Base-by-base conservation (phyloP, 1,284 basidiomycete species). In the Ustilago sp. region DNA sequence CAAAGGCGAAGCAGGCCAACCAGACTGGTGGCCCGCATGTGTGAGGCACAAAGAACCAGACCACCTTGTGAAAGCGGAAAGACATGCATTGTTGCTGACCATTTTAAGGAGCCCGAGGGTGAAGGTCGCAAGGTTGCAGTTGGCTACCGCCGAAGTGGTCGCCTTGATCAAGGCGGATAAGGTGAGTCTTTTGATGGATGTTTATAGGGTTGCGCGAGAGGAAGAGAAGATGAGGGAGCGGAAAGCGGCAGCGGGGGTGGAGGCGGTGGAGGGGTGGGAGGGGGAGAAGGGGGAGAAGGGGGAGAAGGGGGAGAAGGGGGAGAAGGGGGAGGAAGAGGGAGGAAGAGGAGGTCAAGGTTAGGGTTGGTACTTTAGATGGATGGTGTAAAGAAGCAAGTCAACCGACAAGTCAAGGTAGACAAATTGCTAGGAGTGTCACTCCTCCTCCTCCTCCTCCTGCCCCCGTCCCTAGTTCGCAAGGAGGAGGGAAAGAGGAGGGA, bases 41-140 rank as follows among this genome's bases (percentile, higher is more conserved):
- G 86, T 89, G 9, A 83, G 87, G 8, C 89, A 89, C 81, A 87
- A 87, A 53, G 89, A 89, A 76, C 89, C 89, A 0, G 89, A 90
- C 70, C 89, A 89, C 60, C 81, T 90, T 9, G 85, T 86, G 83
- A 79, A 78, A 66, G 66, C 81, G 81, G 89, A 89, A 80, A 87
- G 88, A 9, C 86, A 88, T 39, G 76, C 84, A 6, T 83, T 89
- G 19, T 85, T 89, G 23, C 63, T 87, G 7, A 85, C 87, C 54
- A 87, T 89, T 52, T 77, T 89, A 43, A 84, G 88, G 55, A 86
- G 83, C 36, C 82, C 84, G 0, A 82, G 86, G 35, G 81, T 85
- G 47, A 64, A 86, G 60, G 86, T 89, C 50, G 85, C 87, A 2
- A 80, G 87, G 8, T 84, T 89, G 28, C 88, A 89, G 75, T 80